Evolutionary conservation across 768 basidiomycete genomes (phyloP).

Genomic region (Rhodotorula babjevae): DNA sequence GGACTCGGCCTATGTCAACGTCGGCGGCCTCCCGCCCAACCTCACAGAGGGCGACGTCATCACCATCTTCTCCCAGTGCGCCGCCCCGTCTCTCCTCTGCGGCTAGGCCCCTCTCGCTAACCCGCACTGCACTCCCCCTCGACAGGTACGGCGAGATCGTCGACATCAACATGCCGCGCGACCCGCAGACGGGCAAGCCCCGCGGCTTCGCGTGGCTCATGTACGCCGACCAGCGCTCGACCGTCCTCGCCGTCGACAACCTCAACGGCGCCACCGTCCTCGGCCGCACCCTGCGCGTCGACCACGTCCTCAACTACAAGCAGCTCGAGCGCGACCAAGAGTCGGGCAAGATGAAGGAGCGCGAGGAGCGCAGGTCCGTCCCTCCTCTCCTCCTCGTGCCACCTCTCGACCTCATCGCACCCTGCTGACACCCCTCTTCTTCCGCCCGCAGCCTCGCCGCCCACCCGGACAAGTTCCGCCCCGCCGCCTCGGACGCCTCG

Average conservation of each 20-base stretch:
- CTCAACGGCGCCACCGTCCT: constrained; percentile 89
- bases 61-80: constrained; percentile 90
- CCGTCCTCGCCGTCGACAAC: constrained; percentile 94
- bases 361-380: constrained; percentile 74
- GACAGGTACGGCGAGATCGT: constrained; percentile 93
- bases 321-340: constrained; percentile 73
- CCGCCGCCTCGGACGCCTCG: constrained; percentile 46
- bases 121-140: neutral
- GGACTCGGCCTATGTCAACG: constrained; percentile 91
- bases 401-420: neutral
- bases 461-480: constrained; percentile 32
- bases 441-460: constrained; percentile 18
- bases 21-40: constrained; percentile 80
- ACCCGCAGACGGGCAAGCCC: constrained; percentile 84
- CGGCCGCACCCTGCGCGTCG: constrained; percentile 79
- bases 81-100: neutral
- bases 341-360: constrained; percentile 76
- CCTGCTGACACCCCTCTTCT: neutral
- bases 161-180: constrained; percentile 89
- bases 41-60: constrained; percentile 97
- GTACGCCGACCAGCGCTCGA: constrained; percentile 98
- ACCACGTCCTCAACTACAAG: constrained; percentile 81
- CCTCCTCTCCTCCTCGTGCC: neutral
- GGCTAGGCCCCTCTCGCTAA: no score
- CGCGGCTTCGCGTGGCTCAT: constrained; percentile 93